Evolutionary conservation across 768 basidiomycete genomes (phyloP), one percentile per base, ranked within the genome.

Genomic region (Mycena amicta): DNA sequence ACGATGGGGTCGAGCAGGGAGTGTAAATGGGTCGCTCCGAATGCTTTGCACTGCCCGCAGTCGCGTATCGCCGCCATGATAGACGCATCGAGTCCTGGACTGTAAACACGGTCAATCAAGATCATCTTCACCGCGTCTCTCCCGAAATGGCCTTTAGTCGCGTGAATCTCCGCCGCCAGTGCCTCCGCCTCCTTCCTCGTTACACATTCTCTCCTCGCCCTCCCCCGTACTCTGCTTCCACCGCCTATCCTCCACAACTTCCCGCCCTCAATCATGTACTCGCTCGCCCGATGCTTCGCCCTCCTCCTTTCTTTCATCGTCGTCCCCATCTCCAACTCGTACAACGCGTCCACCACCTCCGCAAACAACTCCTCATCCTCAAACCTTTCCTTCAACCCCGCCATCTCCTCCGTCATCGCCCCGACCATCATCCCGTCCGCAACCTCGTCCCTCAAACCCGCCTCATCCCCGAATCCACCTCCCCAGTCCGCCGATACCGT

Each of bases 1-100:
- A 60, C 68, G 46, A 74, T 66, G 0, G 68, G 72, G 30, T 68
- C 52, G 20, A 72, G 52, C 0, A 74, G 64, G 0, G 69, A 23
- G 50, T 37, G 33, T 37, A 37, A 18, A 8, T 18, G 11, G 8
- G 33, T 18, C 18, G 33, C 11, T 37, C 33, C 66, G 62, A 2
- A 71, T 26, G 25, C 66, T 40, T 67, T 66, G 56, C 70, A 73
- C 5, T 57, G 31, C 0, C 29, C 53, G 50, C 72, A 73, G 2
- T 67, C 31, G 3, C 8, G 25, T 30, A 71, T 67, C 13, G 61
- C 67, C 2, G 50, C 50, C 5, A 58, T n/a, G 33, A 68, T 66
- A 20, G 64, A 61, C 15, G 23, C 27, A 31, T 69, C 65, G 2
- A 69, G 57, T 5, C 39, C 15, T 0, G 68, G 61, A 49, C 62